Percentiles rank a stretch among this genome's conserved stretches.
These are phyloP conservation scores for Leccinum subtestaceum DNA, from an alignment of 768 basidiomycete genomes.

Conservation along the genomic window DNA sequence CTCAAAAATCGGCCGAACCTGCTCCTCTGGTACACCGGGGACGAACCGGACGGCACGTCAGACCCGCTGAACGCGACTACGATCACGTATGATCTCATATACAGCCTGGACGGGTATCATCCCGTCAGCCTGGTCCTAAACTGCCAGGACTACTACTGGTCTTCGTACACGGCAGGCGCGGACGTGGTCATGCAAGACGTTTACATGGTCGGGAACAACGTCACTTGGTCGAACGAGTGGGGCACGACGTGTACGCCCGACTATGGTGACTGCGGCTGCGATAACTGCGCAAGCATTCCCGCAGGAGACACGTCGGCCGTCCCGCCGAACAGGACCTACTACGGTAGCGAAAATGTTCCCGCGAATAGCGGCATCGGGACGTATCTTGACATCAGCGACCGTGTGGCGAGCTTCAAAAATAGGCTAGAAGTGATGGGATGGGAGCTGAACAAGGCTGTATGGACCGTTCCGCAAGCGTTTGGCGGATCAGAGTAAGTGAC, in stretches of 20 bases:
- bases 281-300: conserved; percentile 47
- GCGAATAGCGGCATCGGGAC: conserved; percentile 31
- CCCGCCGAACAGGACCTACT: conserved; percentile 25
- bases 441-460: conserved; percentile 66
- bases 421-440: conserved; percentile 63
- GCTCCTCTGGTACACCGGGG: conserved; percentile 70
- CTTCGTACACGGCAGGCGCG: conserved; percentile 55
- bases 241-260: conserved; percentile 58
- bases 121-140: conserved; percentile 65
- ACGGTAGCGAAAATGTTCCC: conserved; percentile 15
- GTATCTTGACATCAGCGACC: conserved; percentile 64
- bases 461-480: conserved; percentile 82
- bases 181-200: conserved; percentile 73
- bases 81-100: conserved; percentile 53
- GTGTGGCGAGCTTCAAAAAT: conserved; percentile 64
- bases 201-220: conserved; percentile 51
- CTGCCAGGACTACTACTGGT: conserved; percentile 65
- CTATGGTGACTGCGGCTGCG: conserved; percentile 75
- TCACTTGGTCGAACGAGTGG: conserved; percentile 61
- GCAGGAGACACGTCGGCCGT: conserved; percentile 41
- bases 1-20: conserved; percentile 69
- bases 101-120: conserved; percentile 62
- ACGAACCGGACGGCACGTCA: conserved; percentile 70
- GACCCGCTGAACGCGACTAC: conserved; percentile 60
- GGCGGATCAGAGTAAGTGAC: conserved; percentile 39